Base-by-base conservation (phyloP, 768 basidiomycete genomes). In the Chlorophyllum brunneum region DNA sequence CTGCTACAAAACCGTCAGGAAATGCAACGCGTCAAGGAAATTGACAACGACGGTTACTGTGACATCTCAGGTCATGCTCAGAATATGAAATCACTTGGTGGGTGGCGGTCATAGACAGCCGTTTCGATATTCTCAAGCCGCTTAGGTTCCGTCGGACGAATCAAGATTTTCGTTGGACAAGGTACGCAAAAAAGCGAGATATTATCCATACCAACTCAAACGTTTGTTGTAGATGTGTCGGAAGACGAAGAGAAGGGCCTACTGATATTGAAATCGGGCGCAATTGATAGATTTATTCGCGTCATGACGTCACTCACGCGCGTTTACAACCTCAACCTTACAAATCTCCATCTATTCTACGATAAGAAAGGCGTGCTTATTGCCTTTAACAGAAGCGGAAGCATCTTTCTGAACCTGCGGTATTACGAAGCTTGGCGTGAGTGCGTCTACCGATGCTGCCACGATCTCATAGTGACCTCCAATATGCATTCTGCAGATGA, bases 371-470 rank as follows among this genome's bases (percentile, higher is more conserved):
- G 95, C 1, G 85, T 83, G 1, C 69, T 89, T 10, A 95, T 98
- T 49, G 97, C 94, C 1, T 98, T 99, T 75, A 99, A 98, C 65
- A 76, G 93, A 23, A 82, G 82, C 42, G 92, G 88, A 2, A 88
- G 87, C 54, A 75, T 98, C 13, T 98, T 92, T 68, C 67, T 97
- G 54, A 98, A 97, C 64, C 69, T 92, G 20, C 78, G 93, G 18
- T 95, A 86, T 65, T 94, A 82, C 55, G 78, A 89, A 61, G 80
- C 85, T 44, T 93, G 91, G 90, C 93, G 88, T 93, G 66, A 73
- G 86, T 78, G n/a, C 20, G 36, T 27, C 29, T 24, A 16, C 10
- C 27, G 26, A 9, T 39, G 13, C 38, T 18, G 22, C 27, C 18
- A 33, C 20, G 15, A 23, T 10, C 18, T 54, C 8, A 54, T 23